phyloP scores from a whole-genome alignment of 2,329 filamentous ascomycete species.

The Aspergillus pseudoglaucus region DNA sequence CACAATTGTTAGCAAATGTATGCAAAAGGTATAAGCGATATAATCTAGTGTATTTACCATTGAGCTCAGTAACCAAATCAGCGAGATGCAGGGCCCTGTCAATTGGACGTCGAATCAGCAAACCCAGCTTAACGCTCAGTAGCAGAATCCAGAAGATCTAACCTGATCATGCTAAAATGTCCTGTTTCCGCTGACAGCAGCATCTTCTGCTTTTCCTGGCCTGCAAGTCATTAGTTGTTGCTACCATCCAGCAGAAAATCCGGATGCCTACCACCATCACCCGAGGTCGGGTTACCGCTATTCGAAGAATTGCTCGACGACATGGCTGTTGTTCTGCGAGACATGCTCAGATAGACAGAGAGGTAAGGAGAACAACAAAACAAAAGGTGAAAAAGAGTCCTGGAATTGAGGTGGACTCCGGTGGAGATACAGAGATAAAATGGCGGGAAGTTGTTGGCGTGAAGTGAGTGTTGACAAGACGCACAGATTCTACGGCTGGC shows the following conservation, averaged over 20 bases:
- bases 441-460: constrained; percentile 11
- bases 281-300: constrained; percentile 21
- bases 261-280: constrained; percentile 28
- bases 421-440: constrained; percentile 4
- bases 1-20: constrained; percentile 12
- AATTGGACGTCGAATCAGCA: constrained; percentile 9
- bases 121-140: neutral
- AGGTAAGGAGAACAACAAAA: neutral
- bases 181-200: constrained; percentile 43
- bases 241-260: constrained; percentile 3
- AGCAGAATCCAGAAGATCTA: constrained; percentile 11
- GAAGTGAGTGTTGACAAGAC: constrained; percentile 27
- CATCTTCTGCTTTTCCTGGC: constrained; percentile 45
- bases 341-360: constrained; percentile 26
- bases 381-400: constrained; percentile 1
- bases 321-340: constrained; percentile 33
- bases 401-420: constrained; percentile 1
- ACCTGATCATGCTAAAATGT: constrained; percentile 48
- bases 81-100: constrained; percentile 43
- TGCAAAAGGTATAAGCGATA: neutral
- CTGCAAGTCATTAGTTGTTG: constrained; percentile 19
- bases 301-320: constrained; percentile 24
- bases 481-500: constrained; percentile 22
- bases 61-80: constrained; percentile 46
- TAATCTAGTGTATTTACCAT: constrained; percentile 30